Base-by-base conservation (phyloP, 495 filamentous ascomycete species). In the Eremomyces bilateralis region DNA sequence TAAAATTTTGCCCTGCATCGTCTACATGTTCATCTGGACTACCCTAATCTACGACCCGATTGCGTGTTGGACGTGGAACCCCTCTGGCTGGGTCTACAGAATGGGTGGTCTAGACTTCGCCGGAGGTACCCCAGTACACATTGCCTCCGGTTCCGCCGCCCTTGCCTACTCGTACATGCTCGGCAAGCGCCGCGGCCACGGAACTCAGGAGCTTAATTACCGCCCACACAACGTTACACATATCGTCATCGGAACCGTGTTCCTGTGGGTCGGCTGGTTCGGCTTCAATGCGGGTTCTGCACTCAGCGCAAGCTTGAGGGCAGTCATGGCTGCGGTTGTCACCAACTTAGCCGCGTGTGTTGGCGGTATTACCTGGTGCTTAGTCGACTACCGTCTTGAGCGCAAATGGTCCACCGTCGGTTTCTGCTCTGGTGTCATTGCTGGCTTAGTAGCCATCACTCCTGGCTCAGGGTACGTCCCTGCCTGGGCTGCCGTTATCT, bases 191-290 rank as follows among this genome's bases (percentile, higher is more conserved):
- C 71, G 76, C 40, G 78, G 80, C 18, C 80, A 90, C 53, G 71
- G 68, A 22, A 92, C 74, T 17, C 77, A 90, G 45, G 80, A 84
- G 52, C 62, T 97, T 33, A 92, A 93, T 48, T 95, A 91, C 57
- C 82, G 88, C 38, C 88, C 88, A 15, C 88, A 97, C 62, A 94
- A 95, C 48, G 88, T 97, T 33, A 92, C 83, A 16, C 83, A 92
- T 53, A 81, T 97, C 42, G 85, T 94, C 21, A 71, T 97, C 30
- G 88, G 88, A 3, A 97, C 88, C 10, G 83, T 94, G 33, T 94
- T 97, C 63, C 74, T 97, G 29, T 97, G 88, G 88, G 82, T 95
- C 31, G 88, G 88, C 19, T 97, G 88, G 88, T 94, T 94, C 51
- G 88, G 88, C 33, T 97, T 97, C 69, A 97, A 97, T 50, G 88